Evolutionary conservation across 1,139 yeast species (phyloP).

Genomic region (Protomyces gravidus): DNA sequence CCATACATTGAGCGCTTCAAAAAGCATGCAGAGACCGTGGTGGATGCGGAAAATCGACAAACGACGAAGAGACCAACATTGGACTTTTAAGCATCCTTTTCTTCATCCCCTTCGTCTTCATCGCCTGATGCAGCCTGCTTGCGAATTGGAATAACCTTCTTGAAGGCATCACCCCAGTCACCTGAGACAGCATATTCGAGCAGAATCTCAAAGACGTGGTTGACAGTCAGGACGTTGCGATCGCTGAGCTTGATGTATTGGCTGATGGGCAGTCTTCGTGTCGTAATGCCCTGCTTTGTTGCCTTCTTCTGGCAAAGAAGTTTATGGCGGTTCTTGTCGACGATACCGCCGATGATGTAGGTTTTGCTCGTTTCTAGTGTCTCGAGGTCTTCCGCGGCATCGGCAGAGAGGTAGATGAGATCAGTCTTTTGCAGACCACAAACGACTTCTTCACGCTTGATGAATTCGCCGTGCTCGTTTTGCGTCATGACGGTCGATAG

Average conservation of each 20-base stretch:
- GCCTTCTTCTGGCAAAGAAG: slow-evolving; percentile 79
- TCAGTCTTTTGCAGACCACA: slow-evolving; percentile 40
- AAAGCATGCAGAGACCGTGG: slow-evolving; percentile 55
- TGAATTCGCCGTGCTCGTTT: slow-evolving; percentile 29
- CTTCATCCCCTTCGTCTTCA: slow-evolving; percentile 12
- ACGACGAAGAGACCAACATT: slow-evolving; percentile 45
- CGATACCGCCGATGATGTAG: slow-evolving; percentile 91
- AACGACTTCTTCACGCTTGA: neutral
- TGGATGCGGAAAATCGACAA: slow-evolving; percentile 53
- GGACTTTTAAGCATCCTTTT: slow-evolving; percentile 1
- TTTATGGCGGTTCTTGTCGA: slow-evolving; percentile 89
- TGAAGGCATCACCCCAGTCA: slow-evolving; percentile 86
- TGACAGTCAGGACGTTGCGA: slow-evolving; percentile 82
- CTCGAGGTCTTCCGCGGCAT: slow-evolving; percentile 64
- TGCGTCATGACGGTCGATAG: slow-evolving; percentile 39
- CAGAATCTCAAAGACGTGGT: slow-evolving; percentile 85
- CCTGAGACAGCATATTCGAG: slow-evolving; percentile 43
- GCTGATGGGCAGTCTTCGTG: slow-evolving; percentile 81
- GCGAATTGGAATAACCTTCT: slow-evolving; percentile 74
- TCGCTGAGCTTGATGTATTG: slow-evolving; percentile 79
- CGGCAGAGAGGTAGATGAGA: slow-evolving; percentile 76
- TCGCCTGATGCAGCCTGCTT: slow-evolving; percentile 42
- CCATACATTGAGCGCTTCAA: slow-evolving; percentile 72
- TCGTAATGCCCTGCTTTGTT: slow-evolving; percentile 59
- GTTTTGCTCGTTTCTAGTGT: slow-evolving; percentile 63